Conservation (phyloP, 257 asterid species). For the Jacaranda mimosifolia region DNA sequence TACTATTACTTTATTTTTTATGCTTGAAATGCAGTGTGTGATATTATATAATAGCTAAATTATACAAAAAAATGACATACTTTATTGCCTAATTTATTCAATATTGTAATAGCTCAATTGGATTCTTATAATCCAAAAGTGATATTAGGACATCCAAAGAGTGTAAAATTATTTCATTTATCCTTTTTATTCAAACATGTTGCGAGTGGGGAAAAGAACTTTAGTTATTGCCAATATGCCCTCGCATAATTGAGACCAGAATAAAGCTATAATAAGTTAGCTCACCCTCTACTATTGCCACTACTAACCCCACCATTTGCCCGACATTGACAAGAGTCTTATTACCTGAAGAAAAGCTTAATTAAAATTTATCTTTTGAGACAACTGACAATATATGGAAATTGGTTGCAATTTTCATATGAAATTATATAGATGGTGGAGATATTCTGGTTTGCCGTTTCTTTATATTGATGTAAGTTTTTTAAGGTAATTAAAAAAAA, state of each 20-base stretch:
- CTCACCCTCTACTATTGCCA: slow-evolving; percentile 11
- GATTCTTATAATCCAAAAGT: background rate
- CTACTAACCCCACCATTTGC: slow-evolving; percentile 13
- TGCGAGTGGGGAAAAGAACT: slow-evolving; percentile 79
- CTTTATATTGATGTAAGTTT: too few species aligned
- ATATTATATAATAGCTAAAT: too few species aligned
- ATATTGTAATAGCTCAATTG: too few species aligned
- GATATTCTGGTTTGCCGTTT: background rate
- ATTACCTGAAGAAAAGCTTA: background rate
- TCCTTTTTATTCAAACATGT: slow-evolving; percentile 63
- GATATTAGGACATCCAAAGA: background rate
- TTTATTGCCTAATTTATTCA: too few species aligned
- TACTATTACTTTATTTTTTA: too few species aligned
- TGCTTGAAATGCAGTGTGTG: too few species aligned
- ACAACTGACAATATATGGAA: background rate
- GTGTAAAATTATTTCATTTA: background rate
- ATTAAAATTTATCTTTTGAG: background rate
- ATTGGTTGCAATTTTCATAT: background rate
- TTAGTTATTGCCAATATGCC: slow-evolving; percentile 77
- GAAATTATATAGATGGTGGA: background rate
- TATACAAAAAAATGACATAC: too few species aligned
- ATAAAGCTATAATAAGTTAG: slow-evolving; percentile 75
- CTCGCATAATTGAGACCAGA: slow-evolving; percentile 74
- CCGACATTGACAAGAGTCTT: too few species aligned
- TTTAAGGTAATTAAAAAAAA: too few species aligned